Evolutionary conservation across 345 rosid species (phyloP), one percentile per base, ranked within the genome.

Genomic region (Salix dunnii): DNA sequence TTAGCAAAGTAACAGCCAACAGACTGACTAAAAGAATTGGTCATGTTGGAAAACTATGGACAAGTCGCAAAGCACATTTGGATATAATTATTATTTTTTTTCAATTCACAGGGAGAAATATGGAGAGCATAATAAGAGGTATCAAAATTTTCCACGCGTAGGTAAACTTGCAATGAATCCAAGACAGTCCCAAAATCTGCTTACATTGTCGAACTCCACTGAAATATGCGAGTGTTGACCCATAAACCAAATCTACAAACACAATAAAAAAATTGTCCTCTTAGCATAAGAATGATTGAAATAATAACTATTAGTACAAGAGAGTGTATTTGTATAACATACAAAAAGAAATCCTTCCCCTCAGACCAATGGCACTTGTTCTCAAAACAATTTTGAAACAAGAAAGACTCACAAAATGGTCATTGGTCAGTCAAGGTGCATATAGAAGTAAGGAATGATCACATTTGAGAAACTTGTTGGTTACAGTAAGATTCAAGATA

Each of bases 191-290:
- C 14, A n/a, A 40, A 74, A 75, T 66, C 70, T 55, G 28, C 94
- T 85, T 83, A 91, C 96, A 78, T 81, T 91, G 73, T 91, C 94
- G 73, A 91, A 90, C 74, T 90, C 96, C 71, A 81, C 85, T 4
- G 94, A 88, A 61, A 91, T 87, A 71, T 91, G 93, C 67, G 92
- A 90, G 80, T 90, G 86, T 78, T 87, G 90, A 23, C 96, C 89
- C 96, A 88, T 91, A 78, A 91, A 87, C 89, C 88, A 81, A 73
- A 91, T 80, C 96, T 91, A 66, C 83, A 91, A 51, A 86, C 69
- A 17, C 74, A 83, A 33, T 7, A 2, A 72, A 79, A 38, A 74
- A 64, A 84, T 36, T 53, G 73, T 58, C 68, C 65, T 35, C 46
- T 67, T 76, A 73, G 79, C 46, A 79, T 87, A 46, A 83, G 77